Evolutionary conservation across 148 eudicot species (phyloP), one percentile per base, ranked within the genome.

Genomic region (Salicornia ramosissima): DNA sequence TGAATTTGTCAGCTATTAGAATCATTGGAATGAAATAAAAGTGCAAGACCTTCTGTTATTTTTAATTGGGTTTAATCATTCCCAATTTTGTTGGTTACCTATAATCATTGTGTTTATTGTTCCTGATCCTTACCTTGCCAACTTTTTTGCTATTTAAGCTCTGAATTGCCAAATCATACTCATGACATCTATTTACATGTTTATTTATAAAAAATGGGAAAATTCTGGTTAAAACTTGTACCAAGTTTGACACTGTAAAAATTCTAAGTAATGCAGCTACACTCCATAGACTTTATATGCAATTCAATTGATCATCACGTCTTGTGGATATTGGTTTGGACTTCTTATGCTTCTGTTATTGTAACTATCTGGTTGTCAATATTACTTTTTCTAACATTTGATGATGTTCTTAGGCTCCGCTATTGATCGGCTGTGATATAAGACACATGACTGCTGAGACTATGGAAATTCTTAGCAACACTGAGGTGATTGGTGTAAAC

Each of bases 361-460:
- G 26, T 36, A n/a, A 24, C 46, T 29, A 10, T 18, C 28, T 25
- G 14, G 26, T 45, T 26, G 43, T 39, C 36, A n/a, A 34, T 49
- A n/a, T 10, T 49, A 1, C 14, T 25, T 39, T 28, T 57, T 4
- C 30, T 59, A 5, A 15, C 36, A 28, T 21, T 31, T 52, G n/a
- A 22, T 5, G 9, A 6, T 36, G 33, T 14, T 34, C 24, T 45
- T 84, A 93, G 98, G 86, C 98, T 70, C 98, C 98, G 39, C 84
- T 93, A 69, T 75, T 93, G 73, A 80, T 93, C 76, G 98, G 98
- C 14, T 93, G 98, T 79, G 98, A 93, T 83, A 88, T 90, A 40
- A 78, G 96, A 76, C 88, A 88, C 79, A 86, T 90, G 85, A 88
- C 87, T n/a, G 80, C 87, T n/a, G 98, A 90, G 81, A 88, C 98